These are phyloP conservation scores for Botrytis aclada DNA, from an alignment of 2,329 filamentous ascomycete species.

Conservation along the genomic window DNA sequence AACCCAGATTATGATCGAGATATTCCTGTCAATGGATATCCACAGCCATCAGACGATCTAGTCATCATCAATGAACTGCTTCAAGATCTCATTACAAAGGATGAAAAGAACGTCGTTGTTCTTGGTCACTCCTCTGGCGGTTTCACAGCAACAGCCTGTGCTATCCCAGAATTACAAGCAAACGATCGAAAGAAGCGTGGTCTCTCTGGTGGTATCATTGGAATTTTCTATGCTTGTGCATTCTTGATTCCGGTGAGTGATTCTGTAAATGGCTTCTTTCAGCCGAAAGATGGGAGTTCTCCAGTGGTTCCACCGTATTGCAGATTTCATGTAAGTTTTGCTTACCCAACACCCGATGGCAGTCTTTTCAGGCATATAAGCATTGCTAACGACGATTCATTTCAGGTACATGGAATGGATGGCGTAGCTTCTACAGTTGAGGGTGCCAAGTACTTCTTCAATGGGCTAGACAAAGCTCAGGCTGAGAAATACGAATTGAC, in stretches of 20 bases:
- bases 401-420: conserved; percentile 15
- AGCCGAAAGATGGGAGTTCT: conserved; percentile 6
- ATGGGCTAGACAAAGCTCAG: conserved; percentile 11
- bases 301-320: neutral
- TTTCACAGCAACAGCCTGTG: neutral
- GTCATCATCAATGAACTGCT: neutral
- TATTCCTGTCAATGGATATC: neutral
- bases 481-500: conserved; percentile 17
- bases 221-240: neutral
- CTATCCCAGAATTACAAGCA: neutral
- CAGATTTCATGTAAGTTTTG: conserved; percentile 6
- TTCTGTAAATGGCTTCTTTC: conserved; percentile 10
- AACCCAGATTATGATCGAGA: conserved; percentile 3
- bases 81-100: neutral
- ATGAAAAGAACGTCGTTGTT: neutral
- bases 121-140: conserved; percentile 2
- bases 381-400: too few relatives aligned
- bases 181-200: neutral
- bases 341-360: too few relatives aligned
- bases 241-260: conserved; percentile 6
- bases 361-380: too few relatives aligned
- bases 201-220: neutral
- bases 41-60: neutral
- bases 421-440: conserved; percentile 12
- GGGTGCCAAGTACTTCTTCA: conserved; percentile 21